A percentile compares a stretch with the other conserved stretches of the same genome.
Conservation (phyloP, 495 filamentous ascomycete species). For the Hypoxylon lienhwacheense region DNA sequence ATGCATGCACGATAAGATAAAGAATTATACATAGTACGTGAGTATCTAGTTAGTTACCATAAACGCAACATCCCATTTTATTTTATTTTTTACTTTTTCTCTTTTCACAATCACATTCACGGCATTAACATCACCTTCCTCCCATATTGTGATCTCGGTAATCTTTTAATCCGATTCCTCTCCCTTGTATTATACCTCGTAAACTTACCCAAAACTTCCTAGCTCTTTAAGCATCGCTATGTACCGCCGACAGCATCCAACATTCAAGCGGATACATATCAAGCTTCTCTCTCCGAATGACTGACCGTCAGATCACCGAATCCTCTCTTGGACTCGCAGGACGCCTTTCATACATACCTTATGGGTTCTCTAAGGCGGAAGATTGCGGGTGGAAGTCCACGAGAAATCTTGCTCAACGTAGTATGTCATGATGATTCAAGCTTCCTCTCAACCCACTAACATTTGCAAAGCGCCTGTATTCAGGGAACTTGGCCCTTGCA, state of each 20-base stretch:
- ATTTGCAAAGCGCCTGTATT: constrained; percentile 42
- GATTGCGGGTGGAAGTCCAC: constrained; percentile 39
- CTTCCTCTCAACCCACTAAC: constrained; percentile 22
- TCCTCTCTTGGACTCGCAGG: constrained; percentile 39
- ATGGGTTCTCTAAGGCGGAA: constrained; percentile 28
- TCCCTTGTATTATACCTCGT: too few relatives aligned
- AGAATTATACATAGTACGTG: background rate
- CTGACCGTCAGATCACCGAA: constrained; percentile 40
- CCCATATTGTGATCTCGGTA: too few relatives aligned
- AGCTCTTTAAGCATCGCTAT: constrained; percentile 29
- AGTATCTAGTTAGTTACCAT: constrained; percentile 17
- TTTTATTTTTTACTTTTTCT: constrained; percentile 5
- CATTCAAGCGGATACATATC: constrained; percentile 27
- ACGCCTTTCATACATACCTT: constrained; percentile 39
- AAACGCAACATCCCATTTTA: background rate
- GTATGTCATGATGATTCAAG: constrained; percentile 14
- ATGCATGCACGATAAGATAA: constrained; percentile 26
- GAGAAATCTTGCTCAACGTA: constrained; percentile 30
- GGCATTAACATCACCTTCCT: background rate
- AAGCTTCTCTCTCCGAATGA: constrained; percentile 40
- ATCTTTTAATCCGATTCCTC: too few relatives aligned
- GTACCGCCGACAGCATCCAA: constrained; percentile 24
- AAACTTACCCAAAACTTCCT: too few relatives aligned
- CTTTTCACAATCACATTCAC: background rate
- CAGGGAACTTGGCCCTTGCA: constrained; percentile 43